Evolutionary conservation across 768 basidiomycete species (phyloP).

Genomic region (Cantharellus anzutake): DNA sequence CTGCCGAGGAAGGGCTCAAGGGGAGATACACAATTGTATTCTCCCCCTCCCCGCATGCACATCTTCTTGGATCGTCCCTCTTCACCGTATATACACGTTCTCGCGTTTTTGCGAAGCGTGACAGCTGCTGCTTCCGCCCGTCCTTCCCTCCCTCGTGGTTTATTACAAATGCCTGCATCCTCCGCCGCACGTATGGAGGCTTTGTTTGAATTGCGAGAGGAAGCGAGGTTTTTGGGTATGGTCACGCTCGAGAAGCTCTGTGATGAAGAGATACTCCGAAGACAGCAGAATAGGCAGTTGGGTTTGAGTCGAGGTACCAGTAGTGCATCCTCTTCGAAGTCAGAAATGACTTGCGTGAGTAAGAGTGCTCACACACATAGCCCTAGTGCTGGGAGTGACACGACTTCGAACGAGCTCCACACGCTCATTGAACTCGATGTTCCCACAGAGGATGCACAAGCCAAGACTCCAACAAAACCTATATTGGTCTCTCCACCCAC

Average conservation of each 20-base stretch:
- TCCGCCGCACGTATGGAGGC: constrained; percentile 31
- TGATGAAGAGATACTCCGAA: constrained; percentile 31
- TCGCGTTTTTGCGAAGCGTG: constrained; percentile 46
- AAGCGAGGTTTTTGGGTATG: constrained; percentile 58
- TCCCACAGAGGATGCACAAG: too few relatives aligned
- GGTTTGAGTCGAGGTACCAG: too few relatives aligned
- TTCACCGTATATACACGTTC: constrained; percentile 55
- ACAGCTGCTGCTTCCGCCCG: constrained; percentile 17
- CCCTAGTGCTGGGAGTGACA: too few relatives aligned
- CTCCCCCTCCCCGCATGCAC: constrained; percentile 21
- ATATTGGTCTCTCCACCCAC: too few relatives aligned
- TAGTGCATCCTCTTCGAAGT: too few relatives aligned
- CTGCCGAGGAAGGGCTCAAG: constrained; percentile 22
- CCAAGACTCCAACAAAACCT: too few relatives aligned
- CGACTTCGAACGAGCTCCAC: too few relatives aligned
- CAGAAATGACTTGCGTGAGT: too few relatives aligned
- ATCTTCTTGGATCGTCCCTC: constrained; percentile 69
- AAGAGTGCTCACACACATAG: too few relatives aligned
- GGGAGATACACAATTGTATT: too few relatives aligned
- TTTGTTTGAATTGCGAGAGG: constrained; percentile 60
- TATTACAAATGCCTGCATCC: constrained; percentile 21
- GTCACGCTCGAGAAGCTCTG: constrained; percentile 46
- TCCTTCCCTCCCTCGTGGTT: constrained; percentile 38
- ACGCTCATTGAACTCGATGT: too few relatives aligned
- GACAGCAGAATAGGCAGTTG: neutral